phyloP scores from a whole-genome alignment of 108 stramenopile species.

The Phaeodactylum tricornutum region DNA sequence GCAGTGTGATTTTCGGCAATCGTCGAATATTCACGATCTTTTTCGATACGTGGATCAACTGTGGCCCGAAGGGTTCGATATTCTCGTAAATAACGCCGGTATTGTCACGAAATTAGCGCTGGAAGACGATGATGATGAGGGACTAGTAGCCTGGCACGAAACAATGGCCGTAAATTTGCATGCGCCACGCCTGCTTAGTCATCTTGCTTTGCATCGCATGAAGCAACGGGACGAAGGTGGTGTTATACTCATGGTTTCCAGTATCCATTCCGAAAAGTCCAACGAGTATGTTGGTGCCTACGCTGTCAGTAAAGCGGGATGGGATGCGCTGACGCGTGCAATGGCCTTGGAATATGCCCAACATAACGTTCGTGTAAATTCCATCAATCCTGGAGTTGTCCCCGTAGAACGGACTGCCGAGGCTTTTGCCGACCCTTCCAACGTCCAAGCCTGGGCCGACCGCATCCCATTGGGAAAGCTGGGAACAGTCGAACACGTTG shows the following conservation, averaged over 20 bases:
- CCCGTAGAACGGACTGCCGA: conserved; percentile 47
- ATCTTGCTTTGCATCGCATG: conserved; percentile 29
- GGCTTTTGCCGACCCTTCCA: conserved; percentile 16
- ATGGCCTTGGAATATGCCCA: conserved; percentile 43
- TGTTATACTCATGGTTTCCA: conserved; percentile 47
- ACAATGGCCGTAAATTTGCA: conserved; percentile 50
- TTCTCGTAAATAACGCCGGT: conserved; percentile 60
- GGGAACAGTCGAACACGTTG: conserved; percentile 49
- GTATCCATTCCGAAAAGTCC: conserved; percentile 41
- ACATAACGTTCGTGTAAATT: conserved; percentile 46
- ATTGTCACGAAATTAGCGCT: conserved; percentile 47
- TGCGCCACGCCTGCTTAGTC: conserved; percentile 42
- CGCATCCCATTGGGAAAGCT: conserved; percentile 26
- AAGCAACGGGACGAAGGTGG: conserved; percentile 9
- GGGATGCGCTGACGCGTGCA: conserved; percentile 46
- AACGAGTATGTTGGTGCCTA: conserved; percentile 54
- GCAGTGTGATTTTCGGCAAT: conserved; percentile 45
- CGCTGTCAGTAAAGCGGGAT: conserved; percentile 51
- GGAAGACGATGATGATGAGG: conserved; percentile 48
- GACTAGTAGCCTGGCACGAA: conserved; percentile 37
- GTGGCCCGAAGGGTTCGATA: conserved; percentile 23
- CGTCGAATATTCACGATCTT: conserved; percentile 18
- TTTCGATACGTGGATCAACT: conserved; percentile 16
- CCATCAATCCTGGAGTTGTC: conserved; percentile 57
- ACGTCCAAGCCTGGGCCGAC: conserved; percentile 32